phyloP scores from a whole-genome alignment of 345 rosid species.

The Rhodamnia rubescens region DNA sequence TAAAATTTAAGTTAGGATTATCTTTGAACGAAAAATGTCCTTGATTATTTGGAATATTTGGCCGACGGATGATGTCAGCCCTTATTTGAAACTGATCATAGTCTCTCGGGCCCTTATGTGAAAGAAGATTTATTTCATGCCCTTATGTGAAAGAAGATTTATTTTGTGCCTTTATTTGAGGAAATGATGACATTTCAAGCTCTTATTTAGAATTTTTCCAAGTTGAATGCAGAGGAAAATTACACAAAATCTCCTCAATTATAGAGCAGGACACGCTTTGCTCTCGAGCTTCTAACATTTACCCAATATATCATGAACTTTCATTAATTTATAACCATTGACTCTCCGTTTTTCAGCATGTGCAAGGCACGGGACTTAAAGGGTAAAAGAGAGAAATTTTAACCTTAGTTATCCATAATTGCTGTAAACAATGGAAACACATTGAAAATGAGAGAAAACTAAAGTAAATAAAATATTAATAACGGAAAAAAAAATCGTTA shows the following conservation, averaged over 20 bases:
- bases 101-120: no score
- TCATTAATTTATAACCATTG: background rate
- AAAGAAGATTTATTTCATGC: no score
- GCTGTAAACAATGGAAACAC: background rate
- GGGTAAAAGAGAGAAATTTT: background rate
- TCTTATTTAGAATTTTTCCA: no score
- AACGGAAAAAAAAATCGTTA: background rate
- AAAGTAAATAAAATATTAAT: background rate
- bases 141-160: no score
- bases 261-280: background rate
- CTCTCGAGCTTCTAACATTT: background rate
- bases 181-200: fast-evolving
- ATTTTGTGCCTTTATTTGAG: no score
- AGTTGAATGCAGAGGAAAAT: background rate
- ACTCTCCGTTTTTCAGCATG: fast-evolving
- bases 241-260: background rate
- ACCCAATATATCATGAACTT: background rate
- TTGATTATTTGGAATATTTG: no score
- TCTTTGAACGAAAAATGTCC: no score
- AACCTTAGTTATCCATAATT: background rate
- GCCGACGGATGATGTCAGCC: fast-evolving
- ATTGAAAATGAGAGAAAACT: background rate
- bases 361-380: background rate
- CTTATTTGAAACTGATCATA: no score
- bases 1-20: no score